phyloP scores from a whole-genome alignment of 352 stramenopile species.

The Phytophthora ramorum region DNA sequence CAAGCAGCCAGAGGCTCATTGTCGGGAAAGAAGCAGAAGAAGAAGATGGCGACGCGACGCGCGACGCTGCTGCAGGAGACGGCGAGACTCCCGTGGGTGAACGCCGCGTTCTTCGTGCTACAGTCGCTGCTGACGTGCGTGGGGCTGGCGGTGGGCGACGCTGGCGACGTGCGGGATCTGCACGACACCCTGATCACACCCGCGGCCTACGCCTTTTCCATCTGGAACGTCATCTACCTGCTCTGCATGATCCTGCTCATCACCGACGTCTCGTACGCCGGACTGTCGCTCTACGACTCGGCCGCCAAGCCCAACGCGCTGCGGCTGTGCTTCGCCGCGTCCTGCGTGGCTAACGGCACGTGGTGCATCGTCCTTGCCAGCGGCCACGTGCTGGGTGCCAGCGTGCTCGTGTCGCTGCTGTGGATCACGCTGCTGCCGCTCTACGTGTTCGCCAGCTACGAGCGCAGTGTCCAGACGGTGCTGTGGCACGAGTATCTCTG shows the following conservation, averaged over 20 bases:
- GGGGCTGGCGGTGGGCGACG: constrained; percentile 36
- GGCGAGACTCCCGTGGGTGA: constrained; percentile 49
- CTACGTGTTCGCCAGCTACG: constrained; percentile 69
- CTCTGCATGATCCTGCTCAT: constrained; percentile 60
- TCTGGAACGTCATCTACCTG: constrained; percentile 78
- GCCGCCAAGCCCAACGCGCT: constrained; percentile 51
- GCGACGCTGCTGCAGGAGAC: constrained; percentile 20
- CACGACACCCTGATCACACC: constrained; percentile 66
- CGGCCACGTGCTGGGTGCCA: constrained; percentile 45
- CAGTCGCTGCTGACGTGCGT: constrained; percentile 60
- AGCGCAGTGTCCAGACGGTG: constrained; percentile 52
- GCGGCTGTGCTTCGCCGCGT: constrained; percentile 62
- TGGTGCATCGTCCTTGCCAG: constrained; percentile 65
- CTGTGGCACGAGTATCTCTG: constrained; percentile 62
- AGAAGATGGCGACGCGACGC: constrained; percentile 18
- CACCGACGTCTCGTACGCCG: constrained; percentile 59
- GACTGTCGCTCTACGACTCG: constrained; percentile 55
- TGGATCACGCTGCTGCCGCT: constrained; percentile 69
- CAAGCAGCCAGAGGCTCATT: constrained; percentile 27
- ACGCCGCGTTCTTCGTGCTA: constrained; percentile 59
- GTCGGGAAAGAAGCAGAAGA: constrained; percentile 25
- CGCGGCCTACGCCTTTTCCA: constrained; percentile 59
- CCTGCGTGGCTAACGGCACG: constrained; percentile 52
- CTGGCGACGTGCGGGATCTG: constrained; percentile 29
- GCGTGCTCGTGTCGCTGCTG: constrained; percentile 57